Percentiles rank a stretch among this genome's conserved stretches.
These are phyloP conservation scores for Agroathelia rolfsii DNA, from an alignment of 1,284 basidiomycete genomes.

Conservation along the genomic window DNA sequence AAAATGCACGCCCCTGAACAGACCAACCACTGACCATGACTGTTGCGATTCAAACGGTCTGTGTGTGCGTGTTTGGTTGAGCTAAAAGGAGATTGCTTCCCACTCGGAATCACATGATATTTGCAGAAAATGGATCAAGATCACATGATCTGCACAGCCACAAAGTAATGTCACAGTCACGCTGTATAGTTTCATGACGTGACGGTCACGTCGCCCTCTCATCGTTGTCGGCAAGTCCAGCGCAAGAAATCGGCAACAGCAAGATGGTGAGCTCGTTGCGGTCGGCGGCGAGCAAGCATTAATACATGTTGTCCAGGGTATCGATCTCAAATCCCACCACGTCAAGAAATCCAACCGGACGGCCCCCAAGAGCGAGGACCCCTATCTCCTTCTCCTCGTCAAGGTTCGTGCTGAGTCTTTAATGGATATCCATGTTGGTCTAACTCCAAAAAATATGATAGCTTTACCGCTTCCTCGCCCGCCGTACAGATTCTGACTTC, in stretches of 20 bases:
- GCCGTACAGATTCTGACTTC: conserved; percentile 92
- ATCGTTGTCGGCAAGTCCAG: conserved; percentile 18
- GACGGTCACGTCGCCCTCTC: conserved; percentile 9
- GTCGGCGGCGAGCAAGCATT: conserved; percentile 17
- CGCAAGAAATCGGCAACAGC: conserved; percentile 44
- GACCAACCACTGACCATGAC: conserved; percentile 50
- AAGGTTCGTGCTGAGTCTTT: conserved; percentile 59
- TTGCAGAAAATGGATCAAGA: conserved; percentile 15
- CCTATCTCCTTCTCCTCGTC: conserved; percentile 95
- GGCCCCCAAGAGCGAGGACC: conserved; percentile 98
- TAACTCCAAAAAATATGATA: conserved; percentile 23
- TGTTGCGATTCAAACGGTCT: conserved; percentile 35
- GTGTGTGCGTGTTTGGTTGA: conserved; percentile 38
- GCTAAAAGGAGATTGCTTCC: too few species aligned
- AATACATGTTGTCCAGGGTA: conserved; percentile 59
- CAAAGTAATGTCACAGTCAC: too few species aligned
- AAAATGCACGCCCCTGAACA: conserved; percentile 10
- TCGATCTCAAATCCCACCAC: conserved; percentile 96
- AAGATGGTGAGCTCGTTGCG: conserved; percentile 64
- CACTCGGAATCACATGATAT: conserved; percentile 13
- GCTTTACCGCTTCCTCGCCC: conserved; percentile 99
- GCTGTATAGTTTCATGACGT: conserved; percentile 64
- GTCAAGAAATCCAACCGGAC: conserved; percentile 96
- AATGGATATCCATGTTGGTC: conserved; percentile 6
- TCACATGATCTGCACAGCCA: too few species aligned